phyloP scores from a whole-genome alignment of 2,329 filamentous ascomycete genomes.

The Leptographium lundbergii region DNA sequence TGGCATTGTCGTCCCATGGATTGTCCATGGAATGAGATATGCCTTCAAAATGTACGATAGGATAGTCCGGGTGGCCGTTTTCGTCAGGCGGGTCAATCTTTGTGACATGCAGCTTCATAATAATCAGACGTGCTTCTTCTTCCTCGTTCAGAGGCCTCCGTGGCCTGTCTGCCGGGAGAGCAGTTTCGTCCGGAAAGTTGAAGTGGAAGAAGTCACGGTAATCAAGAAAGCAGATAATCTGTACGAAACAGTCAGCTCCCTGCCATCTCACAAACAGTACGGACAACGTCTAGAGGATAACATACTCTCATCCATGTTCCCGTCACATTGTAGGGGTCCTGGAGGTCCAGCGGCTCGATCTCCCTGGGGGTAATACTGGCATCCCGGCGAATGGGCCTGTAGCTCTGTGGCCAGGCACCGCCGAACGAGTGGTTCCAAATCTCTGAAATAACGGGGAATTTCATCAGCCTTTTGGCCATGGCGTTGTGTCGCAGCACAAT shows the following conservation, averaged over 20 bases:
- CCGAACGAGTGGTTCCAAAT: conserved; percentile 45
- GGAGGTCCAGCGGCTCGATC: not conserved
- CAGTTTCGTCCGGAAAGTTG: conserved; percentile 46
- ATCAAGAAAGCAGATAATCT: conserved; percentile 42
- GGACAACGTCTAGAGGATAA: not conserved
- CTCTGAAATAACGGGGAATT: conserved; percentile 31
- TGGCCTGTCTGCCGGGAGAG: conserved; percentile 27
- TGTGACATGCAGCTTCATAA: conserved; percentile 53
- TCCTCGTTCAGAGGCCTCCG: conserved; percentile 43
- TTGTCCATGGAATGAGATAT: conserved; percentile 48
- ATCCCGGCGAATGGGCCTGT: conserved; percentile 17
- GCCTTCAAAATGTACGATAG: conserved; percentile 58
- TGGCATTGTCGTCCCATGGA: conserved; percentile 55
- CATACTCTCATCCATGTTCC: conserved; percentile 59
- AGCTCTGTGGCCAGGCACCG: conserved; percentile 41
- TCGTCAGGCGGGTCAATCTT: conserved; percentile 45
- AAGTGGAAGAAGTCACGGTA: conserved; percentile 61
- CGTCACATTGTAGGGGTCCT: conserved; percentile 58
- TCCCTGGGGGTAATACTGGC: not conserved
- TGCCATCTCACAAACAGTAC: not conserved
- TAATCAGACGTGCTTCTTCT: conserved; percentile 59
- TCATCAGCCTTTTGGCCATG: conserved; percentile 29
- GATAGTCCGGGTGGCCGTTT: conserved; percentile 43
- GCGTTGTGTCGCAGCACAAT: conserved; percentile 55
- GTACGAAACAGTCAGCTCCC: not conserved